Conservation (phyloP, 2,329 filamentous ascomycete species). For the Nemania serpens region DNA sequence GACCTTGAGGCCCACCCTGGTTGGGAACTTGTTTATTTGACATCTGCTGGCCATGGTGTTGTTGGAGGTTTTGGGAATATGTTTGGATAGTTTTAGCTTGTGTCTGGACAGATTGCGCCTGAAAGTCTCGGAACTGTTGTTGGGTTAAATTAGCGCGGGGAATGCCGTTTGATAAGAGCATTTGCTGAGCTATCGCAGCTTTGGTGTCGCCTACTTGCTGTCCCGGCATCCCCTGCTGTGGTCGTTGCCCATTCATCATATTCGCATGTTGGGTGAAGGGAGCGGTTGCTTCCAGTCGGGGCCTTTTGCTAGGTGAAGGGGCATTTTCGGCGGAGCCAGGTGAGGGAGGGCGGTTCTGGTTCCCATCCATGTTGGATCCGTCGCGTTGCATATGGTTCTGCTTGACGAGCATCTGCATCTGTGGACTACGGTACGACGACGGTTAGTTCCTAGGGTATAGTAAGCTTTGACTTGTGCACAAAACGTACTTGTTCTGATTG, state of each 20-base stretch:
- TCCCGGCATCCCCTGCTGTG: constrained; percentile 68
- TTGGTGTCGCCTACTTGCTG: constrained; percentile 66
- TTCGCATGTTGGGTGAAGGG: constrained; percentile 71
- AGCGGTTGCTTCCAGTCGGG: constrained; percentile 74
- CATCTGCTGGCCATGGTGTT: constrained; percentile 81
- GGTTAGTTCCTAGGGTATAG: constrained; percentile 27
- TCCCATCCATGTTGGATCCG: constrained; percentile 84
- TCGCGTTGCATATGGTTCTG: constrained; percentile 86
- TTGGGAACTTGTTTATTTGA: constrained; percentile 80
- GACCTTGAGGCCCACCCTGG: constrained; percentile 69
- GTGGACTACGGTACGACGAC: constrained; percentile 53
- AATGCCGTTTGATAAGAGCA: constrained; percentile 72
- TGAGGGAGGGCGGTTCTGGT: constrained; percentile 78
- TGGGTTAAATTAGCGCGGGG: constrained; percentile 73
- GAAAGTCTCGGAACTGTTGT: constrained; percentile 73
- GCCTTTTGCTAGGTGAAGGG: constrained; percentile 89
- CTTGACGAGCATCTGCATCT: constrained; percentile 75
- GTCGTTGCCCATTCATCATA: constrained; percentile 77
- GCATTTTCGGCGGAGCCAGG: constrained; percentile 85
- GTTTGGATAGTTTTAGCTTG: constrained; percentile 86
- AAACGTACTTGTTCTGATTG: constrained; percentile 70
- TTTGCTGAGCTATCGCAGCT: constrained; percentile 56
- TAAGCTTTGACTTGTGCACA: background rate
- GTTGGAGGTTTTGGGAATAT: constrained; percentile 82
- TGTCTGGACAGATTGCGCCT: constrained; percentile 59